phyloP scores from a whole-genome alignment of 345 rosid genomes.

The Eucalyptus fibrosa region DNA sequence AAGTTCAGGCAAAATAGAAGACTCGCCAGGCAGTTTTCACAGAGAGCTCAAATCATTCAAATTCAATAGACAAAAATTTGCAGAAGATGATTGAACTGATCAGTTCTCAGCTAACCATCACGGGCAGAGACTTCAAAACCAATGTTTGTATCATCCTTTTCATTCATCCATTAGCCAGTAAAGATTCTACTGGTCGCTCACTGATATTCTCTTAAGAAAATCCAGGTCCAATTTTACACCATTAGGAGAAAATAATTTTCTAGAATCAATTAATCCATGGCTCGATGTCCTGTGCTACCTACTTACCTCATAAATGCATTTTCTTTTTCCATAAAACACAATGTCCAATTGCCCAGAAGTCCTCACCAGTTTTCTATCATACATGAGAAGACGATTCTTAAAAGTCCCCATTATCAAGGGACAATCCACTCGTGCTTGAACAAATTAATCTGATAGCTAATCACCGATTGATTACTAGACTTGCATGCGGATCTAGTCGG shows the following conservation, averaged over 20 bases:
- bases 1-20: neutral
- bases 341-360: neutral
- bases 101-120: neutral
- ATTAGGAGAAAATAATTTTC: neutral
- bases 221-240: neutral
- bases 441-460: neutral
- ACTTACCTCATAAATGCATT: neutral
- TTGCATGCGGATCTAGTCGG: neutral
- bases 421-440: neutral
- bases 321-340: neutral
- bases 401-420: neutral
- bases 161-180: neutral
- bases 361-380: neutral
- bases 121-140: neutral
- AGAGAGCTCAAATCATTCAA: neutral
- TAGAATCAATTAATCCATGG: neutral
- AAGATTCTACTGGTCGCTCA: neutral
- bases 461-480: neutral
- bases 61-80: neutral
- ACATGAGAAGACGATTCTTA: neutral
- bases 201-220: neutral
- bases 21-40: neutral
- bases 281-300: neutral
- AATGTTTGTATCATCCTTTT: neutral
- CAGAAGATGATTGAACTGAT: neutral